Evolutionary conservation across 768 basidiomycete genomes (phyloP), one percentile per base, ranked within the genome.

Genomic region (Russula sp.): DNA sequence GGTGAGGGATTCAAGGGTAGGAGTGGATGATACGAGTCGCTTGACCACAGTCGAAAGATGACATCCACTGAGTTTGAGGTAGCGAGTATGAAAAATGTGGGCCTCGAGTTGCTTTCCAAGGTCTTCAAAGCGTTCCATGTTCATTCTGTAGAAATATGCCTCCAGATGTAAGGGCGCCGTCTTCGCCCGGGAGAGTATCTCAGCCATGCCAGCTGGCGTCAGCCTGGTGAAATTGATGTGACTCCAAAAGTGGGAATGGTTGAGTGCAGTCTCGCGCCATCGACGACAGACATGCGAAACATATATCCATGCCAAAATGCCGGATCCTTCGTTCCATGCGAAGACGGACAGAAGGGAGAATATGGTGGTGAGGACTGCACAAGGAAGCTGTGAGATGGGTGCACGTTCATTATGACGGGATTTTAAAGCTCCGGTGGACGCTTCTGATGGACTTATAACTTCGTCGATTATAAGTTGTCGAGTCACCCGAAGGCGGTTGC

Each of bases 251-350:
- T 32, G 34, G 40, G 58, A 58, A 18, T 60, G 32, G 8, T 40
- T 26, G 24, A 67, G 54, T 24, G 66, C 62, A 11, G 57, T 57
- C 16, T 64, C 54, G n/a, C 62, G 66, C 66, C 66, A 67, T 28
- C 24, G 62, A 18, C 30, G 66, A 14, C 62, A 67, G 34, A 67
- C 62, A n/a, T 61, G 66, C 13, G 66, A 13, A 22, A 64, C 30
- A 20, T 26, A 9, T 32, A 67, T 44, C 62, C 63, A 67, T 6
- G 5, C 6, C 18, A 64, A 53, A 24, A 5, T 11, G 24, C 13
- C 14, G 8, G 14, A 24, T 13, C 20, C 6, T 52, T 32, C 40
- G 40, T 20, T 28, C 38, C 38, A 36, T 32, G 14, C 32, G 3
- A 16, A 36, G n/a, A 20, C 16, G 5, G 59, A 53, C 20, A 67